Percentiles rank a stretch among this genome's conserved stretches.
These are phyloP conservation scores for Aspergillus sp. DNA, from an alignment of 2,329 filamentous ascomycete genomes.

Conservation along the genomic window DNA sequence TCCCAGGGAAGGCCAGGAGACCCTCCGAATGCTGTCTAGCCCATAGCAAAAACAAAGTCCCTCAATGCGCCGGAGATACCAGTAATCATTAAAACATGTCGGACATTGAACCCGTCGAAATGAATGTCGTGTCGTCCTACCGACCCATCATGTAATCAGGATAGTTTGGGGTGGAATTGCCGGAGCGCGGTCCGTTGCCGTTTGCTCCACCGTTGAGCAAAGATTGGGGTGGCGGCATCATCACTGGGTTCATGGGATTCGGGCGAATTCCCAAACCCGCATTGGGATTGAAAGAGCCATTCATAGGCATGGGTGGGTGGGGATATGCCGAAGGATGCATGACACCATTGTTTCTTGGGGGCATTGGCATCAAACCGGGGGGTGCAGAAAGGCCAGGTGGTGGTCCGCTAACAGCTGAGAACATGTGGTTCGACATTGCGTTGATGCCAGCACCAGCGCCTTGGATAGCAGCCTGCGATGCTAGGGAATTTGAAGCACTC, in stretches of 20 bases:
- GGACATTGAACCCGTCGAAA: slow-evolving; percentile 42
- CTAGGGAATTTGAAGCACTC: slow-evolving; percentile 55
- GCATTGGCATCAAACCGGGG: slow-evolving; percentile 64
- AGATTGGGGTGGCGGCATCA: slow-evolving; percentile 32
- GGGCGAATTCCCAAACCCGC: slow-evolving; percentile 44
- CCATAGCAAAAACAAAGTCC: slow-evolving; percentile 39
- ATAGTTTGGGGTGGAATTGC: slow-evolving; percentile 45
- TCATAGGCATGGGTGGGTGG: slow-evolving; percentile 34
- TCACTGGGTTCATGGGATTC: slow-evolving; percentile 37
- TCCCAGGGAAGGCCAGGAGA: slow-evolving; percentile 39
- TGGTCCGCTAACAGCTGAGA: slow-evolving; percentile 72
- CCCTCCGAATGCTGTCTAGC: slow-evolving; percentile 49
- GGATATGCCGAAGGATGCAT: slow-evolving; percentile 38
- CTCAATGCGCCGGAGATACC: slow-evolving; percentile 47
- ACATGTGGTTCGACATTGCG: slow-evolving; percentile 63
- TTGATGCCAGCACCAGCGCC: slow-evolving; percentile 63
- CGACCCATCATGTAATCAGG: slow-evolving; percentile 56
- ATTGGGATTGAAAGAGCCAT: slow-evolving; percentile 41
- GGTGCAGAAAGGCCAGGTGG: slow-evolving; percentile 80
- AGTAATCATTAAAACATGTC: slow-evolving; percentile 49
- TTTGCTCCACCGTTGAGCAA: slow-evolving; percentile 34
- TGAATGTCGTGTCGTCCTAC: slow-evolving; percentile 35
- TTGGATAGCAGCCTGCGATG: slow-evolving; percentile 57
- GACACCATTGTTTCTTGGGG: slow-evolving; percentile 36
- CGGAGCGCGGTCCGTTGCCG: slow-evolving; percentile 37